A percentile compares a stretch with the other conserved stretches of the same genome.
phyloP scores from a whole-genome alignment of 1,139 yeast genomes.

The Magnusiomyces tetraspermus region DNA sequence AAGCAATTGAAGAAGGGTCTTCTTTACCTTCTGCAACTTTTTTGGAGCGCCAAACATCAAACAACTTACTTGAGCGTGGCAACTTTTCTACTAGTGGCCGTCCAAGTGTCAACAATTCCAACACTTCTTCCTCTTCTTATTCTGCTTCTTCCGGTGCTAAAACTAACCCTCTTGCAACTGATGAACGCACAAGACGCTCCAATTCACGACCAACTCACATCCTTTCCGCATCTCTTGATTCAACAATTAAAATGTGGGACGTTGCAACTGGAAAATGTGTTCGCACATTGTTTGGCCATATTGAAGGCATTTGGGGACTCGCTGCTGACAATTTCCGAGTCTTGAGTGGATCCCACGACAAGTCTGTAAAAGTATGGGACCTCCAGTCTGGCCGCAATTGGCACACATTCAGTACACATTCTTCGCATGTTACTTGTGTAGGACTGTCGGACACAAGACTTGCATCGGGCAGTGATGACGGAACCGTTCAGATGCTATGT shows the following conservation, averaged over 20 bases:
- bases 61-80: too few relatives aligned
- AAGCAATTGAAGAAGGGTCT: background rate
- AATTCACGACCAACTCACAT: slow-evolving; percentile 90
- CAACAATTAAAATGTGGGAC: slow-evolving; percentile 91
- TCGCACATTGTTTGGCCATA: slow-evolving; percentile 92
- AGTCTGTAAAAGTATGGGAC: slow-evolving; percentile 89
- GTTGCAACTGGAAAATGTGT: slow-evolving; percentile 77
- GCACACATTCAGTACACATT: slow-evolving; percentile 62
- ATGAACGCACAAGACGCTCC: too few relatives aligned
- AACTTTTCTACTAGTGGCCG: too few relatives aligned
- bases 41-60: too few relatives aligned
- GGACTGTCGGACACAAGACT: slow-evolving; percentile 85
- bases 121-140: too few relatives aligned
- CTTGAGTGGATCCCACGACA: slow-evolving; percentile 89
- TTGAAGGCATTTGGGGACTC: slow-evolving; percentile 95
- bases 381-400: slow-evolving; percentile 86
- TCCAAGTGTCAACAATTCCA: too few relatives aligned
- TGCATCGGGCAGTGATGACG: slow-evolving; percentile 85
- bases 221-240: slow-evolving; percentile 80
- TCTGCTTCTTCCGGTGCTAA: too few relatives aligned
- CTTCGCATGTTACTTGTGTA: slow-evolving; percentile 74
- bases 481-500: slow-evolving; percentile 71
- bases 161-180: too few relatives aligned
- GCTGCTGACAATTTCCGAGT: slow-evolving; percentile 92
- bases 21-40: too few relatives aligned